Evolutionary conservation across 495 filamentous ascomycete species (phyloP).

Genomic region (Sabuloglossum arenarium): DNA sequence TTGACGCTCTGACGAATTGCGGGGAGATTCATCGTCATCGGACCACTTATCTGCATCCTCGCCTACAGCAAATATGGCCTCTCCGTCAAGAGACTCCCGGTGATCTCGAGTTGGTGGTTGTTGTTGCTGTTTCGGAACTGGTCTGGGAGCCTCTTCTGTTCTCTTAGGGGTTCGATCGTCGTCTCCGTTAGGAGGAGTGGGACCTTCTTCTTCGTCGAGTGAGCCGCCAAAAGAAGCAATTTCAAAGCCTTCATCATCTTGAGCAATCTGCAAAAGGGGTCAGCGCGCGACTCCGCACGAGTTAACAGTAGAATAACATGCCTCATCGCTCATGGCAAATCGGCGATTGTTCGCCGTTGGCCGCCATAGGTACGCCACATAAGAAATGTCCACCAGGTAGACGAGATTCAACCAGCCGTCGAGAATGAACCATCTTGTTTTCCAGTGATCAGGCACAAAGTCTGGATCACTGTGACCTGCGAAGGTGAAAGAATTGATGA

Average conservation of each 20-base stretch:
- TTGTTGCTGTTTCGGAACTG: background rate
- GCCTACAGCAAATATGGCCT: constrained; percentile 87
- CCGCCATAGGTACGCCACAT: constrained; percentile 92
- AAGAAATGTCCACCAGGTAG: constrained; percentile 78
- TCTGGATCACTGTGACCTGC: constrained; percentile 61
- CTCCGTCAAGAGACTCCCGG: constrained; percentile 64
- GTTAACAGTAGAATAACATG: constrained; percentile 14
- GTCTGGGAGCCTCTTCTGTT: background rate
- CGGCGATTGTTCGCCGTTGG: constrained; percentile 91
- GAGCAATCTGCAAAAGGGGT: constrained; percentile 43
- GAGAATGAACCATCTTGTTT: constrained; percentile 88
- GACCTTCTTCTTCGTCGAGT: constrained; percentile 41
- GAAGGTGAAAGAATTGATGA: constrained; percentile 85
- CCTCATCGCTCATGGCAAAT: constrained; percentile 98
- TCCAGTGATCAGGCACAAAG: constrained; percentile 91
- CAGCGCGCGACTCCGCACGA: constrained; percentile 9
- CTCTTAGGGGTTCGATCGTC: background rate
- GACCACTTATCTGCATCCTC: constrained; percentile 63
- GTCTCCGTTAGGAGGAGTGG: background rate
- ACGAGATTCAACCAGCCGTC: constrained; percentile 97
- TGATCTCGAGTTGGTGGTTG: constrained; percentile 6
- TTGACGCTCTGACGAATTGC: constrained; percentile 33
- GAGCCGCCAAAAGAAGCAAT: constrained; percentile 79
- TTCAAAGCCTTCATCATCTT: constrained; percentile 97
- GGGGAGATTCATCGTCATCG: constrained; percentile 39